phyloP scores from a whole-genome alignment of 768 basidiomycete species.

The Hericium erinaceus region DNA sequence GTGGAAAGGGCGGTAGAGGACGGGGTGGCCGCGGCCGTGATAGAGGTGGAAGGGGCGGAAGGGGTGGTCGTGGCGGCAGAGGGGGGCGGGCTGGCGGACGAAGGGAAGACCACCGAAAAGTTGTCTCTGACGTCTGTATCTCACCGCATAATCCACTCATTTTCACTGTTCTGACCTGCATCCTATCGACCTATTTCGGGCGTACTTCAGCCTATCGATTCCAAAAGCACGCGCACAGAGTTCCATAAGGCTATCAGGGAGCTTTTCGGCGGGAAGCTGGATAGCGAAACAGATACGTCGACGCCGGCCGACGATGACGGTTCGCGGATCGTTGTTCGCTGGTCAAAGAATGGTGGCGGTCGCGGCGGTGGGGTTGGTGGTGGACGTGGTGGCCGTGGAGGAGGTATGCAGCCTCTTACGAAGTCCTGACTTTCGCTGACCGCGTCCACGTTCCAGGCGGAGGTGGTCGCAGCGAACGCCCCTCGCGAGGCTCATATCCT shows the following conservation, averaged over 20 bases:
- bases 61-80: conserved; percentile 36
- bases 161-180: not conserved
- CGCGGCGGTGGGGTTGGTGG: conserved; percentile 41
- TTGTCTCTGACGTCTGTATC: conserved; percentile 68
- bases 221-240: conserved; percentile 71
- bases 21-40: conserved; percentile 33
- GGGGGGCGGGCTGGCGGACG: conserved; percentile 32
- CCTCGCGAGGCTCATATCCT: conserved; percentile 57
- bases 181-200: conserved; percentile 3
- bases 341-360: conserved; percentile 46
- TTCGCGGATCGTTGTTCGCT: conserved; percentile 73
- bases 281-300: conserved; percentile 65
- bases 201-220: conserved; percentile 59
- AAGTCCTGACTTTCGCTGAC: not conserved
- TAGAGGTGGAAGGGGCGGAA: conserved; percentile 34
- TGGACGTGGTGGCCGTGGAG: conserved; percentile 18
- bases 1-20: conserved; percentile 20
- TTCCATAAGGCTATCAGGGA: conserved; percentile 77
- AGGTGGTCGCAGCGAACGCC: conserved; percentile 29
- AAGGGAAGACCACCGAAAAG: conserved; percentile 57
- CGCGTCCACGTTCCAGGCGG: not conserved
- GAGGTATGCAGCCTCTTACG: not conserved
- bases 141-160: conserved; percentile 10
- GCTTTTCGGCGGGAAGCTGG: conserved; percentile 75
- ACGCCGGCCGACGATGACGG: conserved; percentile 48